These are phyloP conservation scores for Cokeromyces recurvatus DNA, from an alignment of 371 early-diverging fungal genomes.

Conservation along the genomic window DNA sequence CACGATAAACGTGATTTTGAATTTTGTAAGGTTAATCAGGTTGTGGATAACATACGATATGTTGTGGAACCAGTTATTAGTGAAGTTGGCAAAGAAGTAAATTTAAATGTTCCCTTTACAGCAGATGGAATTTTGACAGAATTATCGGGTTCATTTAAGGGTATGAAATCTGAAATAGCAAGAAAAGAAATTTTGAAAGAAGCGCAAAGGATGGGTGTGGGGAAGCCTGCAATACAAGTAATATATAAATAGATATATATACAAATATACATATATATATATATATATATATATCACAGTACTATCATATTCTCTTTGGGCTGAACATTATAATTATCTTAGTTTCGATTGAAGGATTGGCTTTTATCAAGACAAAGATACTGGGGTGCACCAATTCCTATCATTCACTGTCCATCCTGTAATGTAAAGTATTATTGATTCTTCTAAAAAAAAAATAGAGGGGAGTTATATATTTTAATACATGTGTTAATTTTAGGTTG, in stretches of 20 bases:
- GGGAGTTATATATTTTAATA: no score
- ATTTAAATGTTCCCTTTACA: constrained; percentile 34
- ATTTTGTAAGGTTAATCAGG: constrained; percentile 54
- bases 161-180: constrained; percentile 59
- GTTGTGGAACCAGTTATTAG: constrained; percentile 48
- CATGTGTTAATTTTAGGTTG: constrained; percentile 35
- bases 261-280: no score
- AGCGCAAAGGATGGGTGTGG: constrained; percentile 47
- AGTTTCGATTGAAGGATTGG: constrained; percentile 95
- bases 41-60: constrained; percentile 32
- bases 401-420: constrained; percentile 85
- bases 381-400: constrained; percentile 99
- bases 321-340: neutral
- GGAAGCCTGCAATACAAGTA: constrained; percentile 50
- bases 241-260: neutral
- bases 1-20: constrained; percentile 78
- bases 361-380: constrained; percentile 96
- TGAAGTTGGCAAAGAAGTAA: constrained; percentile 14
- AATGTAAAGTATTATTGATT: constrained; percentile 39
- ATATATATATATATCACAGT: no score
- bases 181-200: constrained; percentile 51
- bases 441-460: neutral
- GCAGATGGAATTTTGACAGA: constrained; percentile 57
- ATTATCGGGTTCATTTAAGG: constrained; percentile 49
- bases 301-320: no score